Evolutionary conservation across 2,329 filamentous ascomycete genomes (phyloP), one percentile per base, ranked within the genome.

Genomic region (Fusarium newnesense): DNA sequence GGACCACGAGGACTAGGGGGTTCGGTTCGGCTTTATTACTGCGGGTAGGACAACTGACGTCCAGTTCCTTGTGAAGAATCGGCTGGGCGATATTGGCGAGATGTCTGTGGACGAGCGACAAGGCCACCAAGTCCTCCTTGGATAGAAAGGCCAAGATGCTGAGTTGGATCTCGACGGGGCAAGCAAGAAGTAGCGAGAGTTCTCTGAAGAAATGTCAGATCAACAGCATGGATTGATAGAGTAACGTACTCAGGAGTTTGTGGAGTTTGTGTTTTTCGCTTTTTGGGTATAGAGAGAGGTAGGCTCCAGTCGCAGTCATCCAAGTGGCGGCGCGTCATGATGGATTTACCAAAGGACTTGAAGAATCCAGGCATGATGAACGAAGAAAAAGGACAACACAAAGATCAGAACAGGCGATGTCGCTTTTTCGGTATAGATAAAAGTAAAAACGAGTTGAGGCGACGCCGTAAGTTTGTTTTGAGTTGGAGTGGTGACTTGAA

Each of bases 141-240:
- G 6, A 4, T 7, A 57, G 28, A 8, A 39, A 9, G 16, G 18
- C 26, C 21, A 65, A 9, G 19, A 65, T 15, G 19, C 4, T 4
- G 16, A 65, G 49, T 2, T 47, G 63, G 0, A 62, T n/a, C 28
- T 65, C 63, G 1, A 32, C 10, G 10, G 63, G 63, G 5, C 36
- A 65, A 37, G 7, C 24, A 2, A 26, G n/a, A 7, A 65, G 16
- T 5, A 18, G 32, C 10, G 24, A 36, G 10, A 9, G 39, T 9
- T 15, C 10, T 9, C 40, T 46, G 19, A 4, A 13, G 1, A 4
- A 9, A 10, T 5, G 10, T 58, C 4, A 58, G 32, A 47, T 18
- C 5, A 34, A 16, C 12, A 4, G 19, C 18, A 9, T 2, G 1
- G 15, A 39, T 7, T n/a, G 9, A 7, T 39, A 26, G 3, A 1